These are phyloP conservation scores for Blepharisma japonicum DNA, from an alignment of 73 alveolate genomes.

Conservation along the genomic window DNA sequence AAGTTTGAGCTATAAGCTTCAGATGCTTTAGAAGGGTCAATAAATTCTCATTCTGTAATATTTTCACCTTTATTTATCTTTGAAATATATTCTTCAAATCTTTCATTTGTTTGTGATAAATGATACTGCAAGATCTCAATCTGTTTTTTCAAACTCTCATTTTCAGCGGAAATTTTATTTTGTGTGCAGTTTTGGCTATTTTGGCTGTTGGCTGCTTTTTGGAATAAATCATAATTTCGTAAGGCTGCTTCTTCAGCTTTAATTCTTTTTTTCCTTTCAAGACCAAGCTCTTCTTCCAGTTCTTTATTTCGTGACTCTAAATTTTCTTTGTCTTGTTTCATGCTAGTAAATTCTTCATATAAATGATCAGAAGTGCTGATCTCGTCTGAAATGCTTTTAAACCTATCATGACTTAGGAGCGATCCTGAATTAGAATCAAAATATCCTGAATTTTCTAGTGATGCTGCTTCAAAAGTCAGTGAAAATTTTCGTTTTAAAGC, in stretches of 20 bases:
- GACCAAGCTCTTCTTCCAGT: background rate
- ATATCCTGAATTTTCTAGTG: no score
- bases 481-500: no score
- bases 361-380: background rate
- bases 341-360: background rate
- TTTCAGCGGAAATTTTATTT: no score
- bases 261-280: conserved; percentile 12
- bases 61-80: conserved; percentile 4
- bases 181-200: no score
- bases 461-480: no score
- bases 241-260: conserved; percentile 4
- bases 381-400: no score
- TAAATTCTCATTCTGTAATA: conserved; percentile 16
- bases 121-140: conserved; percentile 13
- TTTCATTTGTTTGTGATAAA: background rate
- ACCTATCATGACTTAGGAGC: no score
- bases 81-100: background rate
- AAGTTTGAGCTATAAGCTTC: background rate
- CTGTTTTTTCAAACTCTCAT: no score
- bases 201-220: no score
- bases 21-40: background rate
- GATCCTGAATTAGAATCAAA: no score
- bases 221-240: no score
- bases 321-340: conserved; percentile 9
- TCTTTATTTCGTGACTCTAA: background rate